Conservation (phyloP, 1,284 basidiomycete genomes). For the Mycocalia duriaeana region DNA sequence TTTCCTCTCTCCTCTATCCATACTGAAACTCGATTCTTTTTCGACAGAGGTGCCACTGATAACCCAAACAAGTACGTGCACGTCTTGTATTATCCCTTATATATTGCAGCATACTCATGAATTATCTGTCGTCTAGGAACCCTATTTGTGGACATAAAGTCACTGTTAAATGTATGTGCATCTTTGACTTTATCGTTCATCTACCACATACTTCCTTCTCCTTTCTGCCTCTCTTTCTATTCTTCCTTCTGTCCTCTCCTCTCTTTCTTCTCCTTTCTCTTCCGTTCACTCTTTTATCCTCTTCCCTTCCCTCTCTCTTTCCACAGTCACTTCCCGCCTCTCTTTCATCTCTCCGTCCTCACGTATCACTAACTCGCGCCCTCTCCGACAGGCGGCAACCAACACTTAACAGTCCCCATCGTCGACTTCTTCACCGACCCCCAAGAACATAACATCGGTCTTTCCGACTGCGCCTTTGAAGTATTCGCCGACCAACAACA, state of each 20-base stretch:
- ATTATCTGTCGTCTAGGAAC: conserved; percentile 12
- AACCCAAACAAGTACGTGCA: conserved; percentile 21
- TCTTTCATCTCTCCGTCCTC: neutral
- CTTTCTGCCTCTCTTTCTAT: neutral
- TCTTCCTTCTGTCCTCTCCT: neutral
- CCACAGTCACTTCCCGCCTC: neutral
- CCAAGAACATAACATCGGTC: conserved; percentile 13
- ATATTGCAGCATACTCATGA: too few species aligned
- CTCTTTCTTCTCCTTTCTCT: neutral
- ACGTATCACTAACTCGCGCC: neutral
- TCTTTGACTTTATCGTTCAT: neutral
- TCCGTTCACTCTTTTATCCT: neutral
- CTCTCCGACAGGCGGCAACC: conserved; percentile 10
- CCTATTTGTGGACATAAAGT: conserved; percentile 18
- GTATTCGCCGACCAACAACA: conserved; percentile 15
- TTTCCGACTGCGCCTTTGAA: conserved; percentile 15
- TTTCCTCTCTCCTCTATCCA: neutral
- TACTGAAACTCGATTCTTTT: neutral
- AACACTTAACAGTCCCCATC: conserved; percentile 13
- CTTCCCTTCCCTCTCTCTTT: neutral
- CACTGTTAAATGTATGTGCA: conserved; percentile 14
- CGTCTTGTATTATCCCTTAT: too few species aligned
- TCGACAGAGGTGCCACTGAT: conserved; percentile 14
- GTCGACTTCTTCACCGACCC: conserved; percentile 18
- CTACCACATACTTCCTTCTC: neutral